Base-by-base conservation (phyloP, 1,139 yeast genomes). In the Diutina siamensis region DNA sequence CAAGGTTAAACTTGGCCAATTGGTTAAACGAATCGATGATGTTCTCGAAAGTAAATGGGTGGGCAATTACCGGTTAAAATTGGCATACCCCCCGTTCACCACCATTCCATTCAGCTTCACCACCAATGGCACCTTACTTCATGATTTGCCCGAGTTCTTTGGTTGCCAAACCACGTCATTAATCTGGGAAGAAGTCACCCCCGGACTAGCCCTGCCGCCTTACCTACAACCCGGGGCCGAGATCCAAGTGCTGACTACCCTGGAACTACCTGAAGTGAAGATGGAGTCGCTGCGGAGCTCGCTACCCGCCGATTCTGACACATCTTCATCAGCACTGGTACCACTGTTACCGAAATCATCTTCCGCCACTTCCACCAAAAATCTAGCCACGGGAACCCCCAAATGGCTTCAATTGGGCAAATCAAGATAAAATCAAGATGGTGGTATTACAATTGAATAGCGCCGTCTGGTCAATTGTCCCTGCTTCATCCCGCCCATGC, bases 51-150 rank as follows among this genome's bases (percentile, higher is more conserved):
- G 76, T 2, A 61, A 67, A 19, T 64, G 54, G 50, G 51, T 60
- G 42, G 63, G 66, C 34, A 52, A 56, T 33, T 71, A 67, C 52
- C 52, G 51, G 35, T 59, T 71, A 46, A 67, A 63, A 48, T 54
- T 61, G 40, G 67, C 71, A 7, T 61, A 57, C 48, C 76, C 75
- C 35, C 83, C 84, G 4, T 71, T 72, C 49, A 53, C 57, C 3
- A 56, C 53, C 10, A 50, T 76, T 19, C 57, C 55, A 7, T 48
- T 60, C 40, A 58, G 62, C 2, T 68, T 67, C 50, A 61, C 57
- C 13, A 50, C 51, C 10, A 71, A 69, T 49, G 60, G 61, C 46
- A 52, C 60, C 21, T 49, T 55, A 17, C 65, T 73, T 27, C 58
- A 55, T 45, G 65, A 64, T 33, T 55, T 72, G 34, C 60, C 62